A percentile compares a stretch with the other conserved stretches of the same genome.
Conservation (phyloP, 495 filamentous ascomycete genomes). For the Sordaria brevicollis region DNA sequence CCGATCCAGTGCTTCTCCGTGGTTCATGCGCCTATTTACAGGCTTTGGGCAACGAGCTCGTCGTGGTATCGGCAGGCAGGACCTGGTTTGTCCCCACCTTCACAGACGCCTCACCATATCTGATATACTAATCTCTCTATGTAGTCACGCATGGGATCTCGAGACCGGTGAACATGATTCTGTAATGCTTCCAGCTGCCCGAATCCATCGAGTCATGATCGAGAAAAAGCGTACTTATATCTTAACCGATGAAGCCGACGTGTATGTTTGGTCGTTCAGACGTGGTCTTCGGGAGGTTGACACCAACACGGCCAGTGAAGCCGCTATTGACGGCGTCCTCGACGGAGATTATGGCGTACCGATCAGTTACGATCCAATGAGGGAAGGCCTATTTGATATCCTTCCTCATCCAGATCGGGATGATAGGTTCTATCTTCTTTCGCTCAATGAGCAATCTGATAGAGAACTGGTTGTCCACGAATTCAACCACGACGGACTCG, state of each 20-base stretch:
- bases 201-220: not conserved
- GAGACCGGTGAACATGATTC: not conserved
- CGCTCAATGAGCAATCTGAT: not conserved
- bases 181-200: not conserved
- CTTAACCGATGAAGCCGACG: not conserved
- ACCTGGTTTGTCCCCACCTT: slow-evolving; percentile 13
- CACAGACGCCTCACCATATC: not conserved
- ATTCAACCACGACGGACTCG: not conserved
- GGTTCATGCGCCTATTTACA: not conserved
- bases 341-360: not conserved
- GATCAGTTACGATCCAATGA: no score
- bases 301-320: not conserved
- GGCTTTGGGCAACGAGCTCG: slow-evolving; percentile 20
- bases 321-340: not conserved
- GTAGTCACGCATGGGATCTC: slow-evolving; percentile 6
- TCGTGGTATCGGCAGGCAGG: slow-evolving; percentile 10
- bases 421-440: not conserved
- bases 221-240: not conserved
- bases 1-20: slow-evolving; percentile 3
- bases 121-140: not conserved
- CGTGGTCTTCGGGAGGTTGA: not conserved
- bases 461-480: not conserved
- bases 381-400: not conserved
- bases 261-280: slow-evolving; percentile 1
- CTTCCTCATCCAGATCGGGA: not conserved